These are phyloP conservation scores for Inonotus obliquus DNA, from an alignment of 1,284 basidiomycete species.

Conservation along the genomic window DNA sequence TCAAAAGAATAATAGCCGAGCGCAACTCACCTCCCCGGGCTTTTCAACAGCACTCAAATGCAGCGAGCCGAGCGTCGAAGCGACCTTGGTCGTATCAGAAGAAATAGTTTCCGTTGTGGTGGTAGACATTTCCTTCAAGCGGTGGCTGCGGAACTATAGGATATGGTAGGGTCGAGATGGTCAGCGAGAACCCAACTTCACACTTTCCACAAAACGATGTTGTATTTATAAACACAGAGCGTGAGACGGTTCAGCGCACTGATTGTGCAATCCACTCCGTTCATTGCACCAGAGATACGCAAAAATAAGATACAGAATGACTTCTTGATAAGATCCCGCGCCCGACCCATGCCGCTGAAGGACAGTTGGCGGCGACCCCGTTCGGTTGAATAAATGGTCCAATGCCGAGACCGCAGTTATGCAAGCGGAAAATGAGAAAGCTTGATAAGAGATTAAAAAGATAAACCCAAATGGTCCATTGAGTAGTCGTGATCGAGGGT, in stretches of 20 bases:
- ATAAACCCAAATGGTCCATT: too few species aligned
- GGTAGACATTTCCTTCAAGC: conserved; percentile 23
- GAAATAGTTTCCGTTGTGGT: conserved; percentile 20
- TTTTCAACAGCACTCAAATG: conserved; percentile 12
- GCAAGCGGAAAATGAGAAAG: not conserved
- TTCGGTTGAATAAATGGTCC: not conserved
- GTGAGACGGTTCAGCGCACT: not conserved
- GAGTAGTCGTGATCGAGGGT: conserved; percentile 1
- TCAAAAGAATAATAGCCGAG: conserved; percentile 9
- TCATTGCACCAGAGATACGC: conserved; percentile 2
- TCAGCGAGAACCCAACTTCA: not conserved
- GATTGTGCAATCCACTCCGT: conserved; percentile 2
- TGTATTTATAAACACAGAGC: not conserved
- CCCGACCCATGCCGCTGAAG: not conserved
- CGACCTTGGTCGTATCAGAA: conserved; percentile 5
- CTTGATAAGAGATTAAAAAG: not conserved
- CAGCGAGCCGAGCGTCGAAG: conserved; percentile 14
- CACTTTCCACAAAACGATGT: not conserved
- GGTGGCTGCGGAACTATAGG: not conserved
- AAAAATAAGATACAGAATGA: not conserved
- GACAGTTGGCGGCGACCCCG: not conserved
- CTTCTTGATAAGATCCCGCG: not conserved
- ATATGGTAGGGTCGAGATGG: not conserved
- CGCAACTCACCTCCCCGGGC: not conserved
- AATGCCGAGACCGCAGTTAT: not conserved